phyloP scores from a whole-genome alignment of 2,329 filamentous ascomycete genomes.

The Amylocarpus encephaloides region DNA sequence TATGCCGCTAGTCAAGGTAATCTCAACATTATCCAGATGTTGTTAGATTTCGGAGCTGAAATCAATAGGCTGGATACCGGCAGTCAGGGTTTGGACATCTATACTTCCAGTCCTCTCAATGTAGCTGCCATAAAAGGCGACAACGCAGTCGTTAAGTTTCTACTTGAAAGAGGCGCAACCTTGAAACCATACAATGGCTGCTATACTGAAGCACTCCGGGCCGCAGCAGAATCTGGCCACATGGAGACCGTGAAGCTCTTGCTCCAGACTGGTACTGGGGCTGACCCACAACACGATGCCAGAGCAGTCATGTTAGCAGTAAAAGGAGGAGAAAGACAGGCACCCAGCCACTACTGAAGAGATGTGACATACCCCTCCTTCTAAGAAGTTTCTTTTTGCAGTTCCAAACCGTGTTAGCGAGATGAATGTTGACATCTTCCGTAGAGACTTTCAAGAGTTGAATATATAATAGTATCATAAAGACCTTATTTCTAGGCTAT shows the following conservation, averaged over 20 bases:
- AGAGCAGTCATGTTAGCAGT: neutral
- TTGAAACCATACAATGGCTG: neutral
- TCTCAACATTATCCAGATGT: neutral
- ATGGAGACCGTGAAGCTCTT: conserved; percentile 4
- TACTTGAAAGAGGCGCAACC: conserved; percentile 10
- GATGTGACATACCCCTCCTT: too few species aligned
- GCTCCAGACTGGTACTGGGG: neutral
- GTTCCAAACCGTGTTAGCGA: too few species aligned
- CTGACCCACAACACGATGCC: neutral
- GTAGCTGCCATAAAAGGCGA: conserved; percentile 2
- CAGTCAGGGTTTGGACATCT: neutral
- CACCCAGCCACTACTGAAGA: neutral
- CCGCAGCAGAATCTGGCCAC: neutral
- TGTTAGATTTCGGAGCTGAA: conserved; percentile 10
- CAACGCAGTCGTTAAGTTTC: conserved; percentile 1
- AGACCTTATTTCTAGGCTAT: too few species aligned
- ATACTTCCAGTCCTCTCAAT: conserved; percentile 4
- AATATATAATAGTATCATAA: too few species aligned
- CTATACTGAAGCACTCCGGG: conserved; percentile 3
- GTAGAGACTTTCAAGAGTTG: too few species aligned
- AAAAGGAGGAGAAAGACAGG: neutral
- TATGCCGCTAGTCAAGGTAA: neutral
- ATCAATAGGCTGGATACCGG: neutral
- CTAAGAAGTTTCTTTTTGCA: too few species aligned
- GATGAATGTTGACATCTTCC: too few species aligned